Percentiles rank a stretch among this genome's conserved stretches.
phyloP scores from a whole-genome alignment of 2,329 filamentous ascomycete genomes.

The Laburnicola sp. region DNA sequence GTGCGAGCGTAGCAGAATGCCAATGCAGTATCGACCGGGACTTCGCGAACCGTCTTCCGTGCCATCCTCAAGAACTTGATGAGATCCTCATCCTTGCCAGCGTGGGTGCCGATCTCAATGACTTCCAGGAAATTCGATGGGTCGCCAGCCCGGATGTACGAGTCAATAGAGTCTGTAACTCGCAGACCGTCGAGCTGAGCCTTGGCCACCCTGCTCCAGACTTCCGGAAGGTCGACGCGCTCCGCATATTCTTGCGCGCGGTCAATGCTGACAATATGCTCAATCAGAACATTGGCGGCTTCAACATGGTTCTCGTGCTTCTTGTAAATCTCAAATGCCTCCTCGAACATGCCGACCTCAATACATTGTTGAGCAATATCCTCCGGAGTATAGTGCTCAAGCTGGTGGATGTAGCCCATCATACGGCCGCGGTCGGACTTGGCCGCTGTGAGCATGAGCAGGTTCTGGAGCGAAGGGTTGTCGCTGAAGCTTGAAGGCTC shows the following conservation, averaged over 20 bases:
- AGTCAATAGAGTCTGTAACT: conserved; percentile 89
- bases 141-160: conserved; percentile 93
- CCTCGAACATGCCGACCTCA: conserved; percentile 90
- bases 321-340: conserved; percentile 98
- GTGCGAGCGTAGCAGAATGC: conserved; percentile 93
- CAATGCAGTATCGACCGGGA: conserved; percentile 87
- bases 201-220: conserved; percentile 98
- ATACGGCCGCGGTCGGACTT: conserved; percentile 95
- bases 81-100: conserved; percentile 96
- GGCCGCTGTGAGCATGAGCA: conserved; percentile 93
- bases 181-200: conserved; percentile 95
- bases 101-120: conserved; percentile 91
- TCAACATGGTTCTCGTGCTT: conserved; percentile 88
- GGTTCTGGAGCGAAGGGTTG: conserved; percentile 93
- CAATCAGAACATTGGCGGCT: conserved; percentile 88
- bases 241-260: conserved; percentile 95
- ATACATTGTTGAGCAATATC: conserved; percentile 94
- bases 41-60: conserved; percentile 92
- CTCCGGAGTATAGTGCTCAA: conserved; percentile 85
- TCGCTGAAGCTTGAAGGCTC: conserved; percentile 99
- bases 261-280: conserved; percentile 97
- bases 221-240: conserved; percentile 87
- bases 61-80: conserved; percentile 97
- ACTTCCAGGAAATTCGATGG: conserved; percentile 93
- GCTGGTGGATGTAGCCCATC: conserved; percentile 93